Percentiles rank a stretch among this genome's conserved stretches.
phyloP scores from a whole-genome alignment of 345 rosid genomes.

The Camelina neglecta region DNA sequence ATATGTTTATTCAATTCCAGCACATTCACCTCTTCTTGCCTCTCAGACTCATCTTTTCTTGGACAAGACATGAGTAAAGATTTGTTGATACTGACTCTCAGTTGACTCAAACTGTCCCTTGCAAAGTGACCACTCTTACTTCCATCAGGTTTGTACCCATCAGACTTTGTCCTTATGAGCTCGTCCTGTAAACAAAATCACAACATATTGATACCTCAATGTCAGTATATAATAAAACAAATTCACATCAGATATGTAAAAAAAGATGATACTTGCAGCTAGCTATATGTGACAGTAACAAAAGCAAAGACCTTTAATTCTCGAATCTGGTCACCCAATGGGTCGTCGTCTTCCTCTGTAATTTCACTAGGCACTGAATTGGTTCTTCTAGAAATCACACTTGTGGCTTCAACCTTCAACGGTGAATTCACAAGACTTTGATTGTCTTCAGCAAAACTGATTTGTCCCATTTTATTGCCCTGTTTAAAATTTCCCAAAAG shows the following conservation, averaged over 20 bases:
- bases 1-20: conserved; percentile 67
- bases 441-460: neutral
- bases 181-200: conserved; percentile 66
- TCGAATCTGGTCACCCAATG: conserved; percentile 91
- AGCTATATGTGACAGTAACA: neutral
- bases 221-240: conserved; percentile 31
- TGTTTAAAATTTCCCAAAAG: neutral
- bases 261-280: neutral
- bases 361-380: conserved; percentile 77
- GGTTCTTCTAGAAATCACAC: conserved; percentile 56
- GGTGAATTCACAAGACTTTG: conserved; percentile 1
- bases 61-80: conserved; percentile 66
- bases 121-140: conserved; percentile 56
- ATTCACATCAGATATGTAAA: neutral
- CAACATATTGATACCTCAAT: conserved; percentile 18
- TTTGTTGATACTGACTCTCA: conserved; percentile 86
- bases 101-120: conserved; percentile 76
- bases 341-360: conserved; percentile 63
- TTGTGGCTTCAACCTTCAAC: conserved; percentile 60
- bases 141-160: conserved; percentile 49
- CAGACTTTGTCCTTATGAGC: conserved; percentile 86
- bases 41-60: conserved; percentile 46
- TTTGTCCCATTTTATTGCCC: conserved; percentile 6
- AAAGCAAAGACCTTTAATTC: conserved; percentile 61
- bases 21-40: conserved; percentile 62